Evolutionary conservation across 2,329 filamentous ascomycete genomes (phyloP), one percentile per base, ranked within the genome.

Genomic region (Aspergillus novofumigatus): DNA sequence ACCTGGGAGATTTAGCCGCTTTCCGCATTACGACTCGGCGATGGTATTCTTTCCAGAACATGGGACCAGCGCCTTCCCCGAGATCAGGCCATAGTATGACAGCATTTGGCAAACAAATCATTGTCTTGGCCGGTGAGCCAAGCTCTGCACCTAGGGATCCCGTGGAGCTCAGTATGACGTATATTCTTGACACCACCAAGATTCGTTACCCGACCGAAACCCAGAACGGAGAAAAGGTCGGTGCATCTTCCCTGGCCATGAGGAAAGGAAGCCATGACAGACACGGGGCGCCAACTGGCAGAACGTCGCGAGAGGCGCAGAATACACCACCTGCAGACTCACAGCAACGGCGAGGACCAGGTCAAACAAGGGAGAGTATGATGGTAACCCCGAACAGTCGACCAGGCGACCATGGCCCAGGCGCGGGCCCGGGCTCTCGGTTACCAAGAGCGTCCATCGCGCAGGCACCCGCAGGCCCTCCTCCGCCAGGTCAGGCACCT

Each of bases 11-110:
- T 73, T 81, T 99, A 47, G 93, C 94, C 2, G 94, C 94, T 9
- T 91, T 91, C 74, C 82, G 86, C 51, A 90, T 90, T 65, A 86
- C 88, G 0, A 92, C 92, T 10, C 87, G 91, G 62, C 86, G 94
- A 58, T 99, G 94, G 94, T 99, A 97, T 73, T 99, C 94, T 38
- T 99, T 99, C 76, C 94, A 99, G 70, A 99, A 99, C 70, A 99
- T 99, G 94, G 94, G 94, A 0, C 92, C 92, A 3, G 95, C 92
- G 1, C 94, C 94, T 0, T 97, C 92, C 3, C 87, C 94, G 32
- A 84, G 94, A 59, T 97, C 93, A 17, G 94, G 94, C 1, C 94
- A 99, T 73, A 97, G 92, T 73, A 97, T 99, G 94, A 97, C 94
- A 2, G 87, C 92, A 2, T 91, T 93, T 61, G 91, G 91, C 29